Evolutionary conservation across 2,329 filamentous ascomycete species (phyloP).

Genomic region (Claviceps pazoutovae): DNA sequence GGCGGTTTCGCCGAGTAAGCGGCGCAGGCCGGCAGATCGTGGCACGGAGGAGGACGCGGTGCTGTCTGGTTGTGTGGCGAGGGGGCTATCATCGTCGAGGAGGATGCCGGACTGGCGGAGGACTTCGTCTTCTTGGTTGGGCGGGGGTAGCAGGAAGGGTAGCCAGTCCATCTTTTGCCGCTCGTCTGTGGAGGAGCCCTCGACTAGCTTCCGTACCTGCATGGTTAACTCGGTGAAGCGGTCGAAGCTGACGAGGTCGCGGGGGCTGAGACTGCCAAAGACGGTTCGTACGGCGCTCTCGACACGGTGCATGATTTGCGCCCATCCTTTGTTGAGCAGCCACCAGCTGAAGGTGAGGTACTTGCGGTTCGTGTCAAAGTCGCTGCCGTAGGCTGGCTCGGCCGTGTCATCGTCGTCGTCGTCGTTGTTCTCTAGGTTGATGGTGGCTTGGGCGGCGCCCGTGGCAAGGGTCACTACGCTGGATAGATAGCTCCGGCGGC

Average conservation of each 20-base stretch:
- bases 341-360: conserved; percentile 98
- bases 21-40: conserved; percentile 51
- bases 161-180: conserved; percentile 54
- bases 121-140: conserved; percentile 66
- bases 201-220: conserved; percentile 71
- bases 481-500: conserved; percentile 86
- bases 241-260: conserved; percentile 74
- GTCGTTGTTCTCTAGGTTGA: conserved; percentile 85
- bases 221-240: conserved; percentile 67
- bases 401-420: conserved; percentile 52
- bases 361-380: conserved; percentile 89
- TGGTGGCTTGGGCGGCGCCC: conserved; percentile 57
- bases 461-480: conserved; percentile 86
- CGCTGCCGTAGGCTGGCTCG: conserved; percentile 73
- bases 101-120: conserved; percentile 75
- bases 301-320: conserved; percentile 66
- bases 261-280: conserved; percentile 77
- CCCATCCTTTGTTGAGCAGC: conserved; percentile 84
- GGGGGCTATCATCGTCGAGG: conserved; percentile 34
- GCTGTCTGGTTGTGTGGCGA: conserved; percentile 12
- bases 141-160: conserved; percentile 65
- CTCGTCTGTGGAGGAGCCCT: conserved; percentile 41
- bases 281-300: conserved; percentile 76
- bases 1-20: conserved; percentile 85
- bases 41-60: conserved; percentile 24